Base-by-base conservation (phyloP, 805 yeast genomes). In the Zygosaccharomyces bailii region DNA sequence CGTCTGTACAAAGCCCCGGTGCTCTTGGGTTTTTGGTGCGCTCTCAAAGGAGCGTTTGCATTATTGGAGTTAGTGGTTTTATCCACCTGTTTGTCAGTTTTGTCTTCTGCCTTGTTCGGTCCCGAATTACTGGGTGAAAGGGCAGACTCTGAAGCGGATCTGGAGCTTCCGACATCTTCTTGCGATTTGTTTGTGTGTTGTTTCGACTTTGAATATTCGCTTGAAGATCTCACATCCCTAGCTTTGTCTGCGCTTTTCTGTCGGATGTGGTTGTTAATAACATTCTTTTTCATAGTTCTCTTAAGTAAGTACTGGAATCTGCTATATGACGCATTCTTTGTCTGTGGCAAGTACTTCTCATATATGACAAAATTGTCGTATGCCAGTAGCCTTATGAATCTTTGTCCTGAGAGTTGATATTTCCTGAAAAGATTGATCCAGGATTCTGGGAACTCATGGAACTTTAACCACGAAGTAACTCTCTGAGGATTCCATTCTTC, bases 401-500 rank as follows among this genome's bases (percentile, higher is more conserved):
- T 68, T 36, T 78, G 74, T 0, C 89, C 88, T 7, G 72, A 67
- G 2, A 89, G 69, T 39, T 78, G 76, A 48, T 79, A 72, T 34
- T 71, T 71, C 32, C 67, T 67, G 62, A 89, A 84, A 13, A 80
- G 74, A 4, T 71, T 75, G n/a, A 75, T 69, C 96, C 96, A 89
- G 10, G 82, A 69, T 3, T 73, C 76, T 52, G 84, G 83, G 64
- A 89, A 89, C 16, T 75, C 72, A 59, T 88, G 74, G n/a, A 63
- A 54, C 5, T 75, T 80, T 19, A 89, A 70, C 95, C 96, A 89
- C 38, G 67, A 60, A 0, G 72, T 47, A 1, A 88, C 90, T 42
- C 84, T 71, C n/a, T 74, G 78, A 50, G 76, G 67, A 1, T 82
- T 78, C 96, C 96, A 88, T 46, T 78, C 82, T 4, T 71, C 72